Conservation (phyloP, 768 basidiomycete genomes). For the Imleria badia region DNA sequence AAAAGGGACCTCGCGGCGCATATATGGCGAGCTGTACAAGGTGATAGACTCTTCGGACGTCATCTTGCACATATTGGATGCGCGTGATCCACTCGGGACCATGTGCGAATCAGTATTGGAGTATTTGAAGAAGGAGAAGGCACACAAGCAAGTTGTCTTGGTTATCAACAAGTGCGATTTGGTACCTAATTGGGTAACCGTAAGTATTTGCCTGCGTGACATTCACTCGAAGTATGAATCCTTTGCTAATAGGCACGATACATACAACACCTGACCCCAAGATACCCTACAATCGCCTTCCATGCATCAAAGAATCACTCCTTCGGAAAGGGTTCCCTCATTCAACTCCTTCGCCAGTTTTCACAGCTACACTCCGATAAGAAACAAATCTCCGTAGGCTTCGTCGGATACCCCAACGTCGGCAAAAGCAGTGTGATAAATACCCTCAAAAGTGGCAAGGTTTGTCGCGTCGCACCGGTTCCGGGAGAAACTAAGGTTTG, state of each 20-base stretch:
- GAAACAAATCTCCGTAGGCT: slow-evolving; percentile 98
- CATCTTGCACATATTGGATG: slow-evolving; percentile 92
- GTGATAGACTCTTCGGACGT: slow-evolving; percentile 99
- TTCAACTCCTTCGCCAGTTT: slow-evolving; percentile 95
- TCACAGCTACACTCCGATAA: slow-evolving; percentile 97
- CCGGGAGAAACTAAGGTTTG: slow-evolving; percentile 92
- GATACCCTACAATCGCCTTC: slow-evolving; percentile 96
- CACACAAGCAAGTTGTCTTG: slow-evolving; percentile 95
- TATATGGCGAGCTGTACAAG: slow-evolving; percentile 98
- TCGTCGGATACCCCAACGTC: slow-evolving; percentile 98
- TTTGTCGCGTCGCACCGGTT: slow-evolving; percentile 94
- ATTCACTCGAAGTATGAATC: not conserved
- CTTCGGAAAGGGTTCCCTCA: slow-evolving; percentile 97
- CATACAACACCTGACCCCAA: slow-evolving; percentile 91
- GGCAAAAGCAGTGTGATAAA: slow-evolving; percentile 98
- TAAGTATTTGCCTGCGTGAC: slow-evolving; percentile 40
- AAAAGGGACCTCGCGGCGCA: slow-evolving; percentile 93
- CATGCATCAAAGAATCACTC: slow-evolving; percentile 99
- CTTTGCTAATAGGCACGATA: slow-evolving; percentile 72
- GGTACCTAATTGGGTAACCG: slow-evolving; percentile 98
- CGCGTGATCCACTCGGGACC: slow-evolving; percentile 93
- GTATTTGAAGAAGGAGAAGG: slow-evolving; percentile 92
- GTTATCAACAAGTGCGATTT: slow-evolving; percentile 98
- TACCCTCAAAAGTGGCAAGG: slow-evolving; percentile 96
- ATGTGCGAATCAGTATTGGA: slow-evolving; percentile 93